Evolutionary conservation across 306 rosid species (phyloP).

Genomic region (Cucurbita maxima): DNA sequence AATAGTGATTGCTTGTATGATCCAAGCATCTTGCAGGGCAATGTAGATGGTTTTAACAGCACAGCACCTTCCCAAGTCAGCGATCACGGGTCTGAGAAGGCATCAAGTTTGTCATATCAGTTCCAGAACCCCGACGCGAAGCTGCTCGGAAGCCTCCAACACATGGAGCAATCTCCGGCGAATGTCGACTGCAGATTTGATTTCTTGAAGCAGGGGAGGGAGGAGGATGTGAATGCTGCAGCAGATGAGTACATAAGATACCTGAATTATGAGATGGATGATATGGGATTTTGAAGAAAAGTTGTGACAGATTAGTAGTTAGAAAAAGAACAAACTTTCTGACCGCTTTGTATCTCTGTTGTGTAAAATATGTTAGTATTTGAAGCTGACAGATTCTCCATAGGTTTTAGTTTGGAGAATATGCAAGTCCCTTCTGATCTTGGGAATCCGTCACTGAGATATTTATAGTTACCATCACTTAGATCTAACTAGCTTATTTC

Average conservation of each 20-base stretch:
- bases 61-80: constrained; percentile 1
- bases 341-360: background rate
- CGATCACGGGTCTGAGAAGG: constrained; percentile 10
- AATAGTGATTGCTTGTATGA: constrained; percentile 19
- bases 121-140: constrained; percentile 53
- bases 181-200: constrained; percentile 37
- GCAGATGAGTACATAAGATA: constrained; percentile 18
- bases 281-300: constrained; percentile 9
- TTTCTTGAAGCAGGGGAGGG: constrained; percentile 35
- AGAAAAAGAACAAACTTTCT: background rate
- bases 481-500: background rate
- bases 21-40: constrained; percentile 13
- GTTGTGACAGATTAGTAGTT: background rate
- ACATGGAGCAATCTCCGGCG: constrained; percentile 35
- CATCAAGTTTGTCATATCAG: constrained; percentile 28
- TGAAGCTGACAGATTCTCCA: constrained; percentile 31
- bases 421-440: background rate
- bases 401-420: constrained; percentile 40
- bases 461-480: background rate
- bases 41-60: constrained; percentile 9
- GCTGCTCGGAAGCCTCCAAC: constrained; percentile 44
- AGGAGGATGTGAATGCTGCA: constrained; percentile 13
- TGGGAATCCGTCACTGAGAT: background rate
- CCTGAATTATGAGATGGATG: constrained; percentile 14
- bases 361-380: background rate